These are phyloP conservation scores for Xenosphaeropsis pyriputrescens DNA, from an alignment of 2,329 filamentous ascomycete species.

Conservation along the genomic window DNA sequence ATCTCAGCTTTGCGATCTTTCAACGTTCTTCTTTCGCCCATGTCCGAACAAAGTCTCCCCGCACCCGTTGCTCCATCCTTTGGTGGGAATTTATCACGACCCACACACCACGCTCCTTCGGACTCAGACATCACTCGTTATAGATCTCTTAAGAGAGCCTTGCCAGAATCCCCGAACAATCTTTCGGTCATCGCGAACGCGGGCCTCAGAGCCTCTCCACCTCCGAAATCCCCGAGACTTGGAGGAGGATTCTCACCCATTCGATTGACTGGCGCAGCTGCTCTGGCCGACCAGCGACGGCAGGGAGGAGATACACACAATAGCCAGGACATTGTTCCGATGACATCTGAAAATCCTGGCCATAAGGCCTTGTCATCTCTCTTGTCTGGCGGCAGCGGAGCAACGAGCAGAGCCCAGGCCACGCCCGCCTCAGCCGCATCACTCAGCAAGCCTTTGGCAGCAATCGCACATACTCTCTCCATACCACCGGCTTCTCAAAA, in stretches of 20 bases:
- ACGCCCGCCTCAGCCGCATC: conserved; percentile 20
- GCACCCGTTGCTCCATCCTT: conserved; percentile 10
- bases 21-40: too few species aligned
- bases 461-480: conserved; percentile 14
- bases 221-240: conserved; percentile 17
- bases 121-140: conserved; percentile 9
- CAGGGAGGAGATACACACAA: conserved; percentile 29
- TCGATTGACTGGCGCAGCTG: conserved; percentile 36
- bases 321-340: conserved; percentile 21
- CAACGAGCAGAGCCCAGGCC: conserved; percentile 41
- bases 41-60: conserved; percentile 12
- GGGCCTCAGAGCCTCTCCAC: conserved; percentile 13
- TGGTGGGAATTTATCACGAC: conserved; percentile 9
- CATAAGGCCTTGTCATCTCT: conserved; percentile 37
- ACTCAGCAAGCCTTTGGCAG: conserved; percentile 17
- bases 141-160: conserved; percentile 16
- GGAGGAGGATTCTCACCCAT: conserved; percentile 18
- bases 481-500: conserved; percentile 13
- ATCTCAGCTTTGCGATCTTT: too few species aligned
- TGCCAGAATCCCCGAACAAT: conserved; percentile 10
- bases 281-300: conserved; percentile 36
- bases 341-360: conserved; percentile 36
- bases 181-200: conserved; percentile 13
- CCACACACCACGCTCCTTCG: conserved; percentile 3
- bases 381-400: conserved; percentile 35